phyloP scores from a whole-genome alignment of 768 basidiomycete species.

The Podaxis sp. region DNA sequence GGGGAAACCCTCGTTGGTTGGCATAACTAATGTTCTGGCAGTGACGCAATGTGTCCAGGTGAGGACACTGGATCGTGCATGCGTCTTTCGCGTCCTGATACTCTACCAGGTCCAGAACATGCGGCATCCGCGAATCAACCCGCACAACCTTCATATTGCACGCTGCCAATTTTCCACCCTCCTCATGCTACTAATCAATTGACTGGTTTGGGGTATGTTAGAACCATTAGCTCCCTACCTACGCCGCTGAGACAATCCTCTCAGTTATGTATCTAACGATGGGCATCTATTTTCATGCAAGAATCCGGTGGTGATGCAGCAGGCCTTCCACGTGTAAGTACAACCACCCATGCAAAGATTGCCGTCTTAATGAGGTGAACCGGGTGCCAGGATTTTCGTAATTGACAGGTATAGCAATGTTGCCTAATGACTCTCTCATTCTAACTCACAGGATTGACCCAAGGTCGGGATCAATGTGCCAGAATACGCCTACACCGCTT shows the following conservation, averaged over 20 bases:
- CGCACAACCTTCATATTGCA: slow-evolving; percentile 54
- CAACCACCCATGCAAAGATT: background rate
- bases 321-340: slow-evolving; percentile 61
- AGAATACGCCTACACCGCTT: slow-evolving; percentile 43
- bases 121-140: slow-evolving; percentile 33
- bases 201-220: slow-evolving; percentile 13
- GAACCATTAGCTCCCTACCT: background rate
- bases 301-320: slow-evolving; percentile 51
- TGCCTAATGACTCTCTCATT: background rate
- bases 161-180: slow-evolving; percentile 53
- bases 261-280: slow-evolving; percentile 52
- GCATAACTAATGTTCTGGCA: slow-evolving; percentile 17
- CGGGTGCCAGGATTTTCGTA: slow-evolving; percentile 35
- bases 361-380: background rate
- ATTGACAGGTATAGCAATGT: slow-evolving; percentile 41
- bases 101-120: slow-evolving; percentile 49
- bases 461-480: slow-evolving; percentile 54
- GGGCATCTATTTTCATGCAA: slow-evolving; percentile 55
- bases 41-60: slow-evolving; percentile 56
- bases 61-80: background rate
- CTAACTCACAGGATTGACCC: slow-evolving; percentile 6
- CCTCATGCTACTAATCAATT: slow-evolving; percentile 17
- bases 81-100: background rate
- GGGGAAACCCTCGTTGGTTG: slow-evolving; percentile 16
- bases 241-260: background rate